These are phyloP conservation scores for Straminergon stramineum DNA, from an alignment of 225 moss, liverwort and hornwort species.

Conservation along the genomic window DNA sequence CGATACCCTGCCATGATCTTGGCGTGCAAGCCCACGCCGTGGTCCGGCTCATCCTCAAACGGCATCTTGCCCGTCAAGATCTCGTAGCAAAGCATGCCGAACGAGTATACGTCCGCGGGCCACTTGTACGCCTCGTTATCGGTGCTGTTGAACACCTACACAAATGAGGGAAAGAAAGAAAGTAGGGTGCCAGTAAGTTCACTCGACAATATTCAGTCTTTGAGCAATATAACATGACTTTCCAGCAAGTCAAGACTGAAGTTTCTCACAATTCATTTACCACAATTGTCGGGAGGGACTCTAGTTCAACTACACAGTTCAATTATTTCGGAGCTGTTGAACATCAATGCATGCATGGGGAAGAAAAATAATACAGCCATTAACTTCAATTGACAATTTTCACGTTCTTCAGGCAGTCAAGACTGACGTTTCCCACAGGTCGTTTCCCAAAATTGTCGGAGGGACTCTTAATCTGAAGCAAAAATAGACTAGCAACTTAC, in stretches of 20 bases:
- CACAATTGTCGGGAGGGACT: not conserved
- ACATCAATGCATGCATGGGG: not conserved
- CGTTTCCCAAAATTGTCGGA: not conserved
- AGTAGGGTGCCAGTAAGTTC: not conserved
- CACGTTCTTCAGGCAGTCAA: not conserved
- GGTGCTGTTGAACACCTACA: not conserved
- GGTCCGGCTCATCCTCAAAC: not conserved
- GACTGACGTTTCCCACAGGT: not conserved
- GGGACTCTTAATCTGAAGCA: not conserved
- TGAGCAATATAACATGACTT: not conserved
- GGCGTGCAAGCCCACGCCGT: not conserved
- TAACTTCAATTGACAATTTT: not conserved
- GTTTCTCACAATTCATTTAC: not conserved
- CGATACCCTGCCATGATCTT: not conserved
- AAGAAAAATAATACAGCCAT: not conserved
- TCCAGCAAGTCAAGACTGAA: not conserved
- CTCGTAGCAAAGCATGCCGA: slow-evolving; percentile 29
- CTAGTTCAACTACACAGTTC: not conserved
- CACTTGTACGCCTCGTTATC: not conserved
- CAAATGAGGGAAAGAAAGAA: not conserved
- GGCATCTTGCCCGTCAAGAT: slow-evolving; percentile 20
- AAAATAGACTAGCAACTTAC: not conserved
- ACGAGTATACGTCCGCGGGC: slow-evolving; percentile 27
- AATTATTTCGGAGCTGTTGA: not conserved
- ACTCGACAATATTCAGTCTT: not conserved